Percentiles rank a stretch among this genome's conserved stretches.
Evolutionary conservation across 1,284 basidiomycete genomes (phyloP).

Genomic region (Puccinia triticina): DNA sequence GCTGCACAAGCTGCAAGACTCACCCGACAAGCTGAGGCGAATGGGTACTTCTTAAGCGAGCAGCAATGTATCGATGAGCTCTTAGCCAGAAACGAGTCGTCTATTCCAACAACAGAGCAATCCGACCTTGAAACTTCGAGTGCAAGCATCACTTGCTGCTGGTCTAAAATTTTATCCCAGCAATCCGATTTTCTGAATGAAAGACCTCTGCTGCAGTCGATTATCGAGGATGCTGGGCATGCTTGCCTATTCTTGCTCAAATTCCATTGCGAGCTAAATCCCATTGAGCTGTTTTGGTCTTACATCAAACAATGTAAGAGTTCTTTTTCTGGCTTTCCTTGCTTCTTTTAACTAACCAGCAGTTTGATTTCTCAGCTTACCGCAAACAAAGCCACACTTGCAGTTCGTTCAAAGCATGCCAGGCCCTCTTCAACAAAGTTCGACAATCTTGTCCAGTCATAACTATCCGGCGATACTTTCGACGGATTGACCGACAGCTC

Average conservation of each 20-base stretch:
- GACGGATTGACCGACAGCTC: constrained; percentile 10
- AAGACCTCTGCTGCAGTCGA: neutral
- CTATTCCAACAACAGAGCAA: neutral
- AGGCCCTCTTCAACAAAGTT: neutral
- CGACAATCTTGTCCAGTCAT: neutral
- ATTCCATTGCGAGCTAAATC: constrained; percentile 37
- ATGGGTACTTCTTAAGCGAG: neutral
- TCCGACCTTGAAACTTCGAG: too few relatives aligned
- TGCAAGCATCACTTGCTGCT: too few relatives aligned
- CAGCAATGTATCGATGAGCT: neutral
- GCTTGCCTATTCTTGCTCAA: constrained; percentile 28
- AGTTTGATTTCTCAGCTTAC: neutral
- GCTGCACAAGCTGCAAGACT: neutral
- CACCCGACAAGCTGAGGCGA: neutral
- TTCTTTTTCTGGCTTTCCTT: neutral
- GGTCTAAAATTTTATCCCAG: constrained; percentile 3
- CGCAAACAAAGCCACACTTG: neutral
- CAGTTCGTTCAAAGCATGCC: neutral
- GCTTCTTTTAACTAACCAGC: neutral
- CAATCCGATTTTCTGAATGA: constrained; percentile 25
- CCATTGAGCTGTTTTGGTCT: constrained; percentile 32
- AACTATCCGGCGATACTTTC: neutral
- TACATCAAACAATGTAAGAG: constrained; percentile 33
- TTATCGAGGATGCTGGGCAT: constrained; percentile 27
- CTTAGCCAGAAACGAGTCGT: neutral